phyloP scores from a whole-genome alignment of 306 rosid species.

The Gastrolobium villosum region DNA sequence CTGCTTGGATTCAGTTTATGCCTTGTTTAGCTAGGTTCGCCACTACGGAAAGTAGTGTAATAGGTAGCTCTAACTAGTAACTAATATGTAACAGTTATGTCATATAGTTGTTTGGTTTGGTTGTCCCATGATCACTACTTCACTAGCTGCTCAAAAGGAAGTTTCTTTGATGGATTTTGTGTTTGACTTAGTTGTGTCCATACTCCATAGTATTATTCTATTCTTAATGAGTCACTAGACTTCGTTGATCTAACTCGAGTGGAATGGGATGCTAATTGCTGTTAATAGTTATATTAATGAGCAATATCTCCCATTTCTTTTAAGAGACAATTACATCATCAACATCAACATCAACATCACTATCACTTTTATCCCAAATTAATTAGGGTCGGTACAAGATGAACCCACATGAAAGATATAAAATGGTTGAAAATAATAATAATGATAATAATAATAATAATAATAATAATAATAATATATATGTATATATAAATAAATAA shows the following conservation, averaged over 20 bases:
- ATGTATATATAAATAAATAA: no score
- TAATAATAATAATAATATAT: no score
- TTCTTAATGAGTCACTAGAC: neutral
- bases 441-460: no score
- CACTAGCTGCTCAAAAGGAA: conserved; percentile 31
- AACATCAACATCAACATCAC: no score
- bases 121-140: conserved; percentile 38
- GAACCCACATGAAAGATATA: no score
- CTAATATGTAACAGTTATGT: conserved; percentile 27
- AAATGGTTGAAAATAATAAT: no score
- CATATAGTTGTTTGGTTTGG: conserved; percentile 38
- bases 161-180: neutral
- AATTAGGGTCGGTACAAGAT: no score
- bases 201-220: neutral
- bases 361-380: no score
- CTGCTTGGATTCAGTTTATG: conserved; percentile 2
- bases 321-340: no score
- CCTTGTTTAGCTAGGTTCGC: neutral
- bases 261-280: conserved; percentile 2
- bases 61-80: conserved; percentile 40
- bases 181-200: conserved; percentile 18
- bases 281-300: neutral
- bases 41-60: conserved; percentile 20
- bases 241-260: neutral
- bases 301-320: no score